Evolutionary conservation across 306 rosid genomes (phyloP).

Genomic region (Gastrolobium bilobum): DNA sequence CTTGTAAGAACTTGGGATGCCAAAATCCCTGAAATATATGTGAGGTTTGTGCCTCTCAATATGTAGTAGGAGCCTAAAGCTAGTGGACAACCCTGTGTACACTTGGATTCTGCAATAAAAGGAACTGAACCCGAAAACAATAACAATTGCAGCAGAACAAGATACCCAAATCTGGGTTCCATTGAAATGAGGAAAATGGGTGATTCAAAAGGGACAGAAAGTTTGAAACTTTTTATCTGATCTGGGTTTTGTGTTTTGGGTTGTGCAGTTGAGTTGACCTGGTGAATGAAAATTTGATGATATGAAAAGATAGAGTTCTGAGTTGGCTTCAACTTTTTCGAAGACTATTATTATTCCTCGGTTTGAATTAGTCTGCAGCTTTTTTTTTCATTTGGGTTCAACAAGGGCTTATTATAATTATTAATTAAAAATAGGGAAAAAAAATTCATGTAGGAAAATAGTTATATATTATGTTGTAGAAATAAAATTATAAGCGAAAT

Average conservation of each 20-base stretch:
- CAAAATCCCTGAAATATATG: slow-evolving; percentile 47
- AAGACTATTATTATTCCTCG: no score
- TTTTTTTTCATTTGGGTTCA: no score
- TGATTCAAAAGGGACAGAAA: neutral
- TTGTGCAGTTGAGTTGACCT: neutral
- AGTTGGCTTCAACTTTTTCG: neutral
- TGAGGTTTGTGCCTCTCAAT: slow-evolving; percentile 32
- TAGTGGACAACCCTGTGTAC: slow-evolving; percentile 55
- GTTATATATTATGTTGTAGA: no score
- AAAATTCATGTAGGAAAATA: no score
- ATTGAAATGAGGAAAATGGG: slow-evolving; percentile 38
- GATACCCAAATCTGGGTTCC: slow-evolving; percentile 53
- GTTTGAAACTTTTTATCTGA: slow-evolving; percentile 2
- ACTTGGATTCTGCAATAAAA: slow-evolving; percentile 56
- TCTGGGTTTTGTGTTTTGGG: neutral
- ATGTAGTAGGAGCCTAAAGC: slow-evolving; percentile 76
- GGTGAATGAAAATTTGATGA: neutral
- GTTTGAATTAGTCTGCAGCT: neutral
- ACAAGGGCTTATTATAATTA: no score
- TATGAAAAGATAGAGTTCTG: neutral
- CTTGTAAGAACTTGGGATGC: slow-evolving; percentile 13
- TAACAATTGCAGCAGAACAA: neutral
- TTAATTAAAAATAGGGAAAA: no score
- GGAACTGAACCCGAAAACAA: slow-evolving; percentile 36
- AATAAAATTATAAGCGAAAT: no score